Conservation (phyloP, 2,329 filamentous ascomycete species). For the Dactylellina leptospora region DNA sequence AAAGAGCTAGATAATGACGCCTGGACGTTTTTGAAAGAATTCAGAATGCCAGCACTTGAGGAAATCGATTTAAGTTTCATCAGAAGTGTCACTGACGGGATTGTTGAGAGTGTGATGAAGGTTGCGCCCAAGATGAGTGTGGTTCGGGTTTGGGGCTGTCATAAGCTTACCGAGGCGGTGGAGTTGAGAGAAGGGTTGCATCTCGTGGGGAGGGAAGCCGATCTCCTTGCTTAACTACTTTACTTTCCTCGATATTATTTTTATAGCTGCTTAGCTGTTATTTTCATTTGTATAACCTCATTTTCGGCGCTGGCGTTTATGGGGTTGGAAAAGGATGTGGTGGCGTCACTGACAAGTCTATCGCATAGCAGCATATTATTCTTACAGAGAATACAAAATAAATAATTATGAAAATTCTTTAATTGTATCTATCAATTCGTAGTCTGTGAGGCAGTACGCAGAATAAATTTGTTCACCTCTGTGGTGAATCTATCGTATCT, state of each 20-base stretch:
- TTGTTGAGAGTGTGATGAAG: constrained; percentile 52
- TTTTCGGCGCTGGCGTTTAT: neutral
- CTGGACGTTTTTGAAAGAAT: constrained; percentile 33
- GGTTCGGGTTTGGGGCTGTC: constrained; percentile 56
- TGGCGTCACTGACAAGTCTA: no score
- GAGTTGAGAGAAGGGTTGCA: constrained; percentile 26
- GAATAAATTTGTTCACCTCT: no score
- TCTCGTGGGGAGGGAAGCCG: constrained; percentile 48
- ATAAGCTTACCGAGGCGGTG: constrained; percentile 59
- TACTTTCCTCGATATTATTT: no score
- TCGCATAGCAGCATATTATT: no score
- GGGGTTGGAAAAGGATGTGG: no score
- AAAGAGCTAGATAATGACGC: constrained; percentile 41
- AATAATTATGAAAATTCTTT: neutral
- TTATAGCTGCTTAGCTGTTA: neutral
- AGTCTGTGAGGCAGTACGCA: no score
- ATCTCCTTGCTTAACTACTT: constrained; percentile 43
- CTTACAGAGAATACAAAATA: no score
- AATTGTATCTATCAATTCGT: no score
- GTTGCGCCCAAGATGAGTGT: constrained; percentile 49
- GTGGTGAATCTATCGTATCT: neutral
- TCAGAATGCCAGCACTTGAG: constrained; percentile 37
- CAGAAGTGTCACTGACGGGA: constrained; percentile 53
- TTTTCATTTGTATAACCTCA: neutral
- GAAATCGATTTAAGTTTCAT: constrained; percentile 56